Evolutionary conservation across 225 moss, liverwort and hornwort genomes (phyloP), one percentile per base, ranked within the genome.

Genomic region (Pseudisothecium myosuroides): DNA sequence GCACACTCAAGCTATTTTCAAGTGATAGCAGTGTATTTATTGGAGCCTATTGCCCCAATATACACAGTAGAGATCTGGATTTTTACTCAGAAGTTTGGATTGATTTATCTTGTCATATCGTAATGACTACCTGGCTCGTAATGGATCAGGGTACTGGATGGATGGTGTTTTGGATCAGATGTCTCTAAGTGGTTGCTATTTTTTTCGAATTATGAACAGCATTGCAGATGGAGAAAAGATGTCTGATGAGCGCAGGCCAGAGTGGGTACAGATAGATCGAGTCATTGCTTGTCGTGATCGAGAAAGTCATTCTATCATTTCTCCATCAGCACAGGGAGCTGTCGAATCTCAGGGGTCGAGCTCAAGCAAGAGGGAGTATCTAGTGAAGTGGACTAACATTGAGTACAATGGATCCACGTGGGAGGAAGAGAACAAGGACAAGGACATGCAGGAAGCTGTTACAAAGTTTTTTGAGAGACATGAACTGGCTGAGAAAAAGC

Each of bases 201-300:
- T 59, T 89, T 79, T 86, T 89, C 81, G 65, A 67, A 54, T 85
- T 23, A 49, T 92, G 92, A 91, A 81, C 95, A 97, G 96, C 85
- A 56, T 88, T 86, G 92, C 88, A 91, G 89, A 90, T 83, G 90
- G 88, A 84, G 89, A 83, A 64, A 67, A 90, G 56, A 77, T 91
- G 81, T 64, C 92, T 91, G 96, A 98, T 94, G 96, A 96, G 88
- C 93, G 95, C 86, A 93, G 92, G 79, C 90, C 93, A 85, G 96
- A 98, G 87, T 98, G 97, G 97, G 84, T 95, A 87, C 69, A 89
- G 68, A 92, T 98, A 64, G 95, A 96, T 93, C 96, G 98, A 32
- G 88, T 98, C 60, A 95, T 98, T 89, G 92, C 91, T 80, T 96
- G 94, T 87, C 94, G 96, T 82, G 88, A 89, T 81, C 81, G 63